Evolutionary conservation across 345 rosid species (phyloP), one percentile per base, ranked within the genome.

Genomic region (Syzygium jambos): DNA sequence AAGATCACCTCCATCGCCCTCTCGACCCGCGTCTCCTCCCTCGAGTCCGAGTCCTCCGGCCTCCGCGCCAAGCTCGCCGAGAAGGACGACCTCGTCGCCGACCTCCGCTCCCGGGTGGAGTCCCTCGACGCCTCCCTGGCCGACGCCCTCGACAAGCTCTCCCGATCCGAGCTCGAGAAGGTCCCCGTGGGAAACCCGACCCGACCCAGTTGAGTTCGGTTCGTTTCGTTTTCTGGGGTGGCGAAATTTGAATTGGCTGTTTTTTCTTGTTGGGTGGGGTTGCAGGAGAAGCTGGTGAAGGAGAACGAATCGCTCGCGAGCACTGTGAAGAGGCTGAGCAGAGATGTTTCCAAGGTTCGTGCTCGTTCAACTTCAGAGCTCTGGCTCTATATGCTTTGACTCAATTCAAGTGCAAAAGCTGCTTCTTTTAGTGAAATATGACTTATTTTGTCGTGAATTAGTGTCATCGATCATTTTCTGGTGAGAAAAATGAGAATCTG

Each of bases 1-100:
- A 97, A 96, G 63, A 97, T 96, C 96, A 97, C 98, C 27, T 97
- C 99, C 89, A 89, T 97, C 87, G 99, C 99, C 34, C 95, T 97
- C 88, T 90, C 98, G 38, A 90, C 98, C 49, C 98, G 99, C 85
- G 95, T 97, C 92, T 95, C 96, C 11, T 85, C 93, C 29, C 98
- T 97, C 84, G 99, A 97, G 93, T 89, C 96, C 8, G 98, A 96
- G 90, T 91, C 95, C 52, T 92, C 95, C 85, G 91, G 89, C 59
- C 93, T 96, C 86, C 94, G 91, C 3, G 90, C 88, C 57, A 73
- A 85, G 38, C 92, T 97, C 90, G 89, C 93, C 90, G 97, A 93
- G 82, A 95, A 92, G 78, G 99, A 97, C n/a, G 88, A 88, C 15
- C 87, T 91, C 89, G 88, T 97, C 91, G 88, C 94, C 78, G 92